These are phyloP conservation scores for Boletus subcaerulescens DNA, from an alignment of 768 basidiomycete genomes.

Conservation along the genomic window DNA sequence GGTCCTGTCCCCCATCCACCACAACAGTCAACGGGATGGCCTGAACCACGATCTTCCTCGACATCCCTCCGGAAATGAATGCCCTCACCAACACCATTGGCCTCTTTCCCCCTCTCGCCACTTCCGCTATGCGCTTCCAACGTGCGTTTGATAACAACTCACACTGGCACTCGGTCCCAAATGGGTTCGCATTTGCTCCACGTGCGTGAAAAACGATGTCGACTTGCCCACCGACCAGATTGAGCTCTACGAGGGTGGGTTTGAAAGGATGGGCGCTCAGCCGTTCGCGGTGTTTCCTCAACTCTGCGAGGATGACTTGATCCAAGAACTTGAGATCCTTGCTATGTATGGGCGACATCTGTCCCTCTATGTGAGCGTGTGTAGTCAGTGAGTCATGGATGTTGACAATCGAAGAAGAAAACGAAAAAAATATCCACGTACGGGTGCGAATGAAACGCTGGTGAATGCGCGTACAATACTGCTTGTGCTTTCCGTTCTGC, in stretches of 20 bases:
- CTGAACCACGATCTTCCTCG: conserved; percentile 29
- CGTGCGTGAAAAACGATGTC: conserved; percentile 20
- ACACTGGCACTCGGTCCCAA: conserved; percentile 23
- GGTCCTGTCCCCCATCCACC: background rate
- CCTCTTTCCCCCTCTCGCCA: conserved; percentile 8
- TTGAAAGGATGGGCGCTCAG: conserved; percentile 14
- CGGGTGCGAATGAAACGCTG: conserved; percentile 16
- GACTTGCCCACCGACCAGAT: conserved; percentile 15
- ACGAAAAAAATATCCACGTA: conserved; percentile 5
- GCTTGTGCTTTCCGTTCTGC: conserved; percentile 25
- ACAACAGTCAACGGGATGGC: conserved; percentile 21
- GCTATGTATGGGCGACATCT: conserved; percentile 20
- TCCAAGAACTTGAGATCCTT: conserved; percentile 30
- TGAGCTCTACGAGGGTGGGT: conserved; percentile 25
- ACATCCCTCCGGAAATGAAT: conserved; percentile 25
- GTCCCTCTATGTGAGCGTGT: conserved; percentile 11
- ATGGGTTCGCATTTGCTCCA: conserved; percentile 20
- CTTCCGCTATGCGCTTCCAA: conserved; percentile 23
- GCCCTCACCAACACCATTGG: conserved; percentile 24
- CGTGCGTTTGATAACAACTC: conserved; percentile 19
- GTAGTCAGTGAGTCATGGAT: background rate
- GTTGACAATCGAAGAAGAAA: background rate
- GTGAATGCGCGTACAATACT: conserved; percentile 24
- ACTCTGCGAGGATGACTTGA: conserved; percentile 23
- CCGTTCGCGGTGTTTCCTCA: conserved; percentile 16